Percentiles rank a stretch among this genome's conserved stretches.
Evolutionary conservation across 2,329 filamentous ascomycete species (phyloP).

Genomic region (Ophiocordyceps camponoti-floridani): DNA sequence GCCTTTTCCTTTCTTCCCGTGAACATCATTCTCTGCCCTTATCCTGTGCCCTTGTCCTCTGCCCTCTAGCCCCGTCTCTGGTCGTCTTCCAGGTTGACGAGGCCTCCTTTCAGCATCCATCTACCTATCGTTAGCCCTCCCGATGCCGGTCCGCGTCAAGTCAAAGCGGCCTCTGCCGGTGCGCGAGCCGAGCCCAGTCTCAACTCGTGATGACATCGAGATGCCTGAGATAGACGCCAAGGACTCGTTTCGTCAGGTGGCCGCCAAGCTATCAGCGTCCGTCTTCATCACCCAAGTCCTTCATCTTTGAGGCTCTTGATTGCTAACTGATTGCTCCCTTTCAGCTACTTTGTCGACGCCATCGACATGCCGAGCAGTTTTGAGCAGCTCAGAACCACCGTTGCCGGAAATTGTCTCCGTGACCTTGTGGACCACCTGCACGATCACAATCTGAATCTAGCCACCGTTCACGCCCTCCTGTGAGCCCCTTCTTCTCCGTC

Average conservation of each 20-base stretch:
- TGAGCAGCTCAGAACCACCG: constrained; percentile 53
- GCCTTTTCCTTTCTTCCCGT: neutral
- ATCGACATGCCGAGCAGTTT: constrained; percentile 50
- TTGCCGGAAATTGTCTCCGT: constrained; percentile 39
- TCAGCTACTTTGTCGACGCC: constrained; percentile 43
- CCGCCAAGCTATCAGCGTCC: constrained; percentile 49
- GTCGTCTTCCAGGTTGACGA: neutral
- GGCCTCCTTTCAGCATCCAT: neutral
- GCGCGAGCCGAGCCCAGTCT: constrained; percentile 17
- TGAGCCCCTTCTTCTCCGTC: constrained; percentile 22
- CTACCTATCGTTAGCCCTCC: neutral
- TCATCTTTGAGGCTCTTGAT: neutral
- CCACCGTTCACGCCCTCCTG: constrained; percentile 56
- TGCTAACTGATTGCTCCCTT: constrained; percentile 1
- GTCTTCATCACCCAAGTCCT: constrained; percentile 5
- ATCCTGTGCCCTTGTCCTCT: neutral
- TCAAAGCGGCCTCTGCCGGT: constrained; percentile 12
- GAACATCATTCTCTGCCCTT: neutral
- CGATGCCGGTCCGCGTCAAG: constrained; percentile 20
- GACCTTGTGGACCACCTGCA: constrained; percentile 46
- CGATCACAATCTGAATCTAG: constrained; percentile 44
- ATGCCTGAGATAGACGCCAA: constrained; percentile 38
- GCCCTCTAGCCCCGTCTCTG: neutral
- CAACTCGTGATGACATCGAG: constrained; percentile 14
- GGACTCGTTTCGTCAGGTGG: constrained; percentile 44